These are phyloP conservation scores for Fusarium protoensiforme DNA, from an alignment of 2,329 filamentous ascomycete species.

Conservation along the genomic window DNA sequence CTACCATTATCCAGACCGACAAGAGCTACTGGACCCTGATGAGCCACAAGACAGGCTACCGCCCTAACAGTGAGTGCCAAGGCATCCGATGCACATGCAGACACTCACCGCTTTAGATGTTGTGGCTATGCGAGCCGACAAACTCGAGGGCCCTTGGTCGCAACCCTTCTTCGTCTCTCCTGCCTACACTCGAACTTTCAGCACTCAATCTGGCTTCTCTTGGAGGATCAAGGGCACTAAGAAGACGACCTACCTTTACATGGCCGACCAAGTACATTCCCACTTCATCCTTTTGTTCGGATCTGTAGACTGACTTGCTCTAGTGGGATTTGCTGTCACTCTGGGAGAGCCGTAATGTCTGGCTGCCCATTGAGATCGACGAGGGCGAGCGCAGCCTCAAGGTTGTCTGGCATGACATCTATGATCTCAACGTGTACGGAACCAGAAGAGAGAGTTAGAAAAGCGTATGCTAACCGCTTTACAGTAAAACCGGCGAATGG, in stretches of 20 bases:
- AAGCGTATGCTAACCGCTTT: not conserved
- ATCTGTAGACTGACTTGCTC: not conserved
- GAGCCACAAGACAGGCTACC: constrained; percentile 72
- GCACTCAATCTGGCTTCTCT: constrained; percentile 62
- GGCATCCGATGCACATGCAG: accelerated
- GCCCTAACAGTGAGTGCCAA: constrained; percentile 60
- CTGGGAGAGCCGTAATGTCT: constrained; percentile 67
- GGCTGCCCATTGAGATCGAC: constrained; percentile 64
- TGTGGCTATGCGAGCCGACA: constrained; percentile 64
- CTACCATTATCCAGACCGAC: constrained; percentile 69
- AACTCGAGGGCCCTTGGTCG: constrained; percentile 61
- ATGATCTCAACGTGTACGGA: constrained; percentile 61
- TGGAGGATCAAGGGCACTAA: constrained; percentile 57
- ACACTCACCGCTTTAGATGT: constrained; percentile 49
- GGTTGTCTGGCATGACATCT: constrained; percentile 64
- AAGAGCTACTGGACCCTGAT: constrained; percentile 69
- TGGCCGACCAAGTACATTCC: constrained; percentile 53
- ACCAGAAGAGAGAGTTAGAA: not conserved
- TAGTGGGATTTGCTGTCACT: constrained; percentile 62
- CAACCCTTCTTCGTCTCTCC: constrained; percentile 62
- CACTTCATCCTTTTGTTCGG: not conserved
- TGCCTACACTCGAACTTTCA: constrained; percentile 62
- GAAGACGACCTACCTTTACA: constrained; percentile 61
- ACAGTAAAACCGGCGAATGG: constrained; percentile 58
- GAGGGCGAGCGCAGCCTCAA: constrained; percentile 60